phyloP scores from a whole-genome alignment of 1,284 basidiomycete genomes.

The Chalciporus sp. region DNA sequence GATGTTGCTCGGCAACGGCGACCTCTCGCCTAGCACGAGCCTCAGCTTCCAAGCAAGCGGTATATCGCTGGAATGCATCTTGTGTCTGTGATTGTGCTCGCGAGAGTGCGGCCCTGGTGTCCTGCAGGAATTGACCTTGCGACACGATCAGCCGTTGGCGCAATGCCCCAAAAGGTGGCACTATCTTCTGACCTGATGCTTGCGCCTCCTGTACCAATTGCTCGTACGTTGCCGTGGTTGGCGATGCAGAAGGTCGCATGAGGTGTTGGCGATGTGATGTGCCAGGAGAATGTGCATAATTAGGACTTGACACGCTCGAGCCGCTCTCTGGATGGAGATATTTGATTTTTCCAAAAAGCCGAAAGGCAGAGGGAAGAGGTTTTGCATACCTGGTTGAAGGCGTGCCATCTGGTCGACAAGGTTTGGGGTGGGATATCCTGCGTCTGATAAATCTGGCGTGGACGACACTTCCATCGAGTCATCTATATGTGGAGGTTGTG shows the following conservation, averaged over 20 bases:
- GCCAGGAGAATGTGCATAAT: slow-evolving; percentile 35
- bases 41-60: slow-evolving; percentile 66
- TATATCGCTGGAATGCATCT: slow-evolving; percentile 71
- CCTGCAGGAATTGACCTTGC: slow-evolving; percentile 42
- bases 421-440: slow-evolving; percentile 43
- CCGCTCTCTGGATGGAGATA: slow-evolving; percentile 23
- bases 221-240: slow-evolving; percentile 35
- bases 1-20: slow-evolving; percentile 62
- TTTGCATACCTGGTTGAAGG: slow-evolving; percentile 40
- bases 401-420: slow-evolving; percentile 41
- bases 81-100: slow-evolving; percentile 71
- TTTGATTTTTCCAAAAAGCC: slow-evolving; percentile 3
- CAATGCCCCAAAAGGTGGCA: slow-evolving; percentile 4
- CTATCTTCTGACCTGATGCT: slow-evolving; percentile 31
- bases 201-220: slow-evolving; percentile 37
- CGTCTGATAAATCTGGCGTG: slow-evolving; percentile 57
- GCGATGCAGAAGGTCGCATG: slow-evolving; percentile 33
- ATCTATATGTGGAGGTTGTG: slow-evolving; percentile 42
- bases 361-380: background rate
- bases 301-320: slow-evolving; percentile 35
- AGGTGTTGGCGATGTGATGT: slow-evolving; percentile 34
- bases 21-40: slow-evolving; percentile 65
- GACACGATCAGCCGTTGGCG: slow-evolving; percentile 12
- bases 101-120: slow-evolving; percentile 42
- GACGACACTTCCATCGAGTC: slow-evolving; percentile 50